Evolutionary conservation across 2,329 filamentous ascomycete species (phyloP).

Genomic region (Clarireedia sp.): DNA sequence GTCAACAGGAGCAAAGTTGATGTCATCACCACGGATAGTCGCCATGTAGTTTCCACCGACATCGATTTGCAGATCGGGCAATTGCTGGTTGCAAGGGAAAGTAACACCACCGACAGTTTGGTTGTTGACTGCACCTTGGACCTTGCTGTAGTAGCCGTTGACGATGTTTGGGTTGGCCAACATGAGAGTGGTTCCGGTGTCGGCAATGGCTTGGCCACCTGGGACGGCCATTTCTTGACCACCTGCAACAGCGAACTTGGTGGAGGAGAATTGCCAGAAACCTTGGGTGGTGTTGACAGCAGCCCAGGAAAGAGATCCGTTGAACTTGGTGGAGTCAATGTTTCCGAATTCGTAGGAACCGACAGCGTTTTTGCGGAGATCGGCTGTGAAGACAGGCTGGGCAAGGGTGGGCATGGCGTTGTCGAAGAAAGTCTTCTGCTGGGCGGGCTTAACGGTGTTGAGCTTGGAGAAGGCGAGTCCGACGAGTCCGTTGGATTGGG

Average conservation of each 20-base stretch:
- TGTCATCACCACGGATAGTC: constrained; percentile 32
- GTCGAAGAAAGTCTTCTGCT: constrained; percentile 32
- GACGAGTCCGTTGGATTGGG: constrained; percentile 48
- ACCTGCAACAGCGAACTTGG: constrained; percentile 37
- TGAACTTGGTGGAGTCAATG: constrained; percentile 46
- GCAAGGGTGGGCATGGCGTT: constrained; percentile 26
- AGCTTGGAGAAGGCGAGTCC: constrained; percentile 44
- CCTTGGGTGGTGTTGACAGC: constrained; percentile 40
- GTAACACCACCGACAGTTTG: constrained; percentile 31
- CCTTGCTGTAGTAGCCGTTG: constrained; percentile 33
- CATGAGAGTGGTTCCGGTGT: constrained; percentile 38
- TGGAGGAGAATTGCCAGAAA: constrained; percentile 50
- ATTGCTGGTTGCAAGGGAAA: constrained; percentile 30
- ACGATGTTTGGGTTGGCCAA: constrained; percentile 32
- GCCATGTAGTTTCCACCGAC: constrained; percentile 39
- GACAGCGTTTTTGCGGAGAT: constrained; percentile 38
- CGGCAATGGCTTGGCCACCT: constrained; percentile 39
- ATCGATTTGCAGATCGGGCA: constrained; percentile 33
- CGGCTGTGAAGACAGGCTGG: constrained; percentile 53
- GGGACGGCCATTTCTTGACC: constrained; percentile 52
- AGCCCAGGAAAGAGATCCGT: constrained; percentile 44
- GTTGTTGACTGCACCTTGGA: constrained; percentile 32
- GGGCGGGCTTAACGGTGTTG: constrained; percentile 29
- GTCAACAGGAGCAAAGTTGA: constrained; percentile 47
- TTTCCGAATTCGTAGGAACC: constrained; percentile 50